Evolutionary conservation across 495 filamentous ascomycete genomes (phyloP), one percentile per base, ranked within the genome.

Genomic region (Penicillium paxilli): DNA sequence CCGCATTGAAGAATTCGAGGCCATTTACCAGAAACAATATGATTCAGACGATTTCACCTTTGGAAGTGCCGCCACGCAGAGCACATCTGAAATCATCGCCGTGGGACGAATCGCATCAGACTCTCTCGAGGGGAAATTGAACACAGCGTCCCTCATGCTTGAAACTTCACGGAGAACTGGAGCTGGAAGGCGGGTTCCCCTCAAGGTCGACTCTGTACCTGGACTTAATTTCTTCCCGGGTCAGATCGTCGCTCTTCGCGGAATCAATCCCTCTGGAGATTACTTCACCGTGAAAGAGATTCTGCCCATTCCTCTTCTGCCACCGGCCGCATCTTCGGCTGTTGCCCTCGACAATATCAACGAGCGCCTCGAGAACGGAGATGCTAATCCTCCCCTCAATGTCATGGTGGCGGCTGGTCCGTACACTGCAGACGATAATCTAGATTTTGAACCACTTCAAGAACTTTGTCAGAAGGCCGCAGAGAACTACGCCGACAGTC

Each of bases 61-160:
- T 63, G 92, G 92, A 28, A 96, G 88, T 63, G 90, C 94, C 8
- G 86, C 90, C 12, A 85, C 77, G 30, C 89, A 92, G 64, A 89
- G 87, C 41, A 94, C 91, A 3, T 86, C 81, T 44, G 92, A 96
- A 68, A 86, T 97, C 17, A 80, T 98, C 47, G 92, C 90, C 1
- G 88, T 98, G 10, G 94, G 94, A 16, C 82, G 94, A 20, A 96
- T 98, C 47, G 89, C 88, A 1, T 96, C 87, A 0, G 94, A 98
- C 69, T 82, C 85, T 16, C 68, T 83, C 10, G 90, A 94, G 60
- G 92, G 91, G 1, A 92, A 84, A 55, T 81, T 97, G 33, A 96
- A 95, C 57, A 67, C 82, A 3, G 85, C 89, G 5, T 96, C 91
- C 2, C 71, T 97, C 2, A 83, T 97, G 14, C 79, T 98, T 3